Percentiles rank a stretch among this genome's conserved stretches.
phyloP scores from a whole-genome alignment of 306 rosid genomes.

The Prunus mume region DNA sequence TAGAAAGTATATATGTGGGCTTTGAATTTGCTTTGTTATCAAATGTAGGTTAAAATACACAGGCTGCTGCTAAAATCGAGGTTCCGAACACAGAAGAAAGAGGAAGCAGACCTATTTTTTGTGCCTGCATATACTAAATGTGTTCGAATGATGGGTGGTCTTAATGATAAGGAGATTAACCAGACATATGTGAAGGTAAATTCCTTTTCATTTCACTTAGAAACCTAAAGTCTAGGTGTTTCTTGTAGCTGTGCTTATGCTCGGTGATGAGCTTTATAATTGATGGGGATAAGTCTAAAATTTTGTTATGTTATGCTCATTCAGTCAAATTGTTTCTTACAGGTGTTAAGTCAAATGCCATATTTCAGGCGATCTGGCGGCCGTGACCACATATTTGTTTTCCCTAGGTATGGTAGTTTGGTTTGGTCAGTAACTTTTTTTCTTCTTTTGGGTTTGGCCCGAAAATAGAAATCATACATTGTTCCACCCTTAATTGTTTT shows the following conservation, averaged over 20 bases:
- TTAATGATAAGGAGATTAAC: slow-evolving; percentile 81
- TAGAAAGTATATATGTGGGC: not conserved
- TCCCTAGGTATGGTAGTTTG: slow-evolving; percentile 64
- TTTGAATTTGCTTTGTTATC: not conserved
- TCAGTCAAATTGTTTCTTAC: slow-evolving; percentile 8
- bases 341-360: slow-evolving; percentile 95
- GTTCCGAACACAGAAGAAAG: slow-evolving; percentile 67
- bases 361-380: slow-evolving; percentile 94
- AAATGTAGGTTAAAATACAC: slow-evolving; percentile 85
- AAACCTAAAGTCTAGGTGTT: not conserved
- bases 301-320: not conserved
- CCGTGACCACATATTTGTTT: slow-evolving; percentile 86
- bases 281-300: not conserved
- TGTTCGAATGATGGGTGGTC: slow-evolving; percentile 88
- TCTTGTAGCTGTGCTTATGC: not conserved
- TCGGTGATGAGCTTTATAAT: not conserved
- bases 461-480: not conserved
- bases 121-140: slow-evolving; percentile 90
- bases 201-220: slow-evolving; percentile 9
- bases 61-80: slow-evolving; percentile 63
- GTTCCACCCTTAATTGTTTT: not conserved
- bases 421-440: not conserved
- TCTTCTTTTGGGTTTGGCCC: not conserved
- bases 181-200: slow-evolving; percentile 60
- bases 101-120: slow-evolving; percentile 87